Conservation (phyloP, 1,139 yeast genomes). For the Taphrina flavorubra region DNA sequence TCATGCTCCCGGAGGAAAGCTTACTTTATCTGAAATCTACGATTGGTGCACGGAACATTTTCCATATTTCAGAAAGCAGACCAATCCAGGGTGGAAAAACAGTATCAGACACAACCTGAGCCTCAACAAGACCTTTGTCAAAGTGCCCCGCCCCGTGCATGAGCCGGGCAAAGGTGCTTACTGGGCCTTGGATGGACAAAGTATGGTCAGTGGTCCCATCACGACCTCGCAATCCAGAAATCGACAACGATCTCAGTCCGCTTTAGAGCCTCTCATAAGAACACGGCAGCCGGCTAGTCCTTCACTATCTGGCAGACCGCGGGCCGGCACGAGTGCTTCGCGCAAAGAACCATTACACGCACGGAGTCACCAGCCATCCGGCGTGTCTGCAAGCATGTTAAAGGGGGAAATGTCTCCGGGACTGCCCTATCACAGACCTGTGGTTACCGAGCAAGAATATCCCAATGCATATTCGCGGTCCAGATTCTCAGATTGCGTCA, state of each 20-base stretch:
- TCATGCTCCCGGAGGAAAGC: slow-evolving; percentile 56
- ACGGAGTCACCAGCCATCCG: neutral
- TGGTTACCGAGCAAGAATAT: neutral
- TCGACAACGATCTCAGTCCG: slow-evolving; percentile 38
- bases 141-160: slow-evolving; percentile 67
- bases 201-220: slow-evolving; percentile 24
- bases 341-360: neutral
- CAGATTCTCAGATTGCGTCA: neutral
- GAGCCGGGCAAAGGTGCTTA: slow-evolving; percentile 74
- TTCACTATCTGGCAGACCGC: neutral
- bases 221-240: slow-evolving; percentile 35
- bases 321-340: slow-evolving; percentile 1
- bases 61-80: slow-evolving; percentile 87
- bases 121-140: slow-evolving; percentile 79
- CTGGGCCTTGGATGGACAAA: slow-evolving; percentile 72
- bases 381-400: neutral
- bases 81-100: slow-evolving; percentile 89
- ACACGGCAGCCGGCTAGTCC: neutral
- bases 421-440: neutral
- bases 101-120: slow-evolving; percentile 87
- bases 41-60: slow-evolving; percentile 83
- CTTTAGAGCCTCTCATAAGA: slow-evolving; percentile 22
- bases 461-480: neutral
- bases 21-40: slow-evolving; percentile 83
- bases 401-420: neutral